Evolutionary conservation across 176 grass and related monocot genomes (phyloP).

Genomic region (Oryza rufipogon): DNA sequence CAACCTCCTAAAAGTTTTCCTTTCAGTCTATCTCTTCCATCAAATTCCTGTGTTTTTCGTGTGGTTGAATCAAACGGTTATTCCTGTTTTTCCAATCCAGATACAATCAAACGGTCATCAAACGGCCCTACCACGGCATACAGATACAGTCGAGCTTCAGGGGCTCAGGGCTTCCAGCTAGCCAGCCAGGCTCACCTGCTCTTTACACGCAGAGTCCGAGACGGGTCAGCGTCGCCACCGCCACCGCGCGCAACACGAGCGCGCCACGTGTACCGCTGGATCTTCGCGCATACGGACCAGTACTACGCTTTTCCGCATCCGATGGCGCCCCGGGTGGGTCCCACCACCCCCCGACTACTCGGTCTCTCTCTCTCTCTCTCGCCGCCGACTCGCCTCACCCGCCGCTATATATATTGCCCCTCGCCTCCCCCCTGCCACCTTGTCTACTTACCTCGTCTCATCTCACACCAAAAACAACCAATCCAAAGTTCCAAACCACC

Average conservation of each 20-base stretch:
- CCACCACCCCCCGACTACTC: background rate
- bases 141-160: too few species aligned
- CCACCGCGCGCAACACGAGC: too few species aligned
- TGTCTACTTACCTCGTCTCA: slow-evolving; percentile 13
- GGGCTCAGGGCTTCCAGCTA: too few species aligned
- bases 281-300: background rate
- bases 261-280: slow-evolving; percentile 37
- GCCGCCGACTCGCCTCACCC: background rate
- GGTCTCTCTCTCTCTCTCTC: background rate
- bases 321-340: background rate
- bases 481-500: background rate
- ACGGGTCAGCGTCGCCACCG: background rate
- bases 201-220: too few species aligned
- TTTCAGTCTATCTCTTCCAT: too few species aligned
- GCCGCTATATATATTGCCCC: slow-evolving; percentile 54
- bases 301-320: slow-evolving; percentile 48
- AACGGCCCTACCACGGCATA: too few species aligned
- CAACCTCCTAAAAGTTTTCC: too few species aligned
- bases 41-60: too few species aligned
- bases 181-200: too few species aligned
- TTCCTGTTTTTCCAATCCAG: too few species aligned
- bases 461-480: background rate
- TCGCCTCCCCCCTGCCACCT: background rate
- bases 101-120: too few species aligned
- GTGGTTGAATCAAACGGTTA: too few species aligned